Evolutionary conservation across 441 rosid species (phyloP).

Genomic region (Adansonia rubrostipa): DNA sequence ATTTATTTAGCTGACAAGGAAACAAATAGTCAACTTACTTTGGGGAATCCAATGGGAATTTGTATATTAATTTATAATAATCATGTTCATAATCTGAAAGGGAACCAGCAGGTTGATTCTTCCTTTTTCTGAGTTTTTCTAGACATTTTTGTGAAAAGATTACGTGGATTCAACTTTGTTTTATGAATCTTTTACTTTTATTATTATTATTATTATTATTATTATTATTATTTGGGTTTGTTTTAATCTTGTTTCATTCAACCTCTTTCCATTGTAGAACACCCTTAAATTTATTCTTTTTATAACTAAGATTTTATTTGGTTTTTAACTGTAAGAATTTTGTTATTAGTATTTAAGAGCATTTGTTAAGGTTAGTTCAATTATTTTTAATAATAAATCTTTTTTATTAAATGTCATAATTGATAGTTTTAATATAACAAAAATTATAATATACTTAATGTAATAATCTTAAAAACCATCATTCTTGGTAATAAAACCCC

Average conservation of each 20-base stretch:
- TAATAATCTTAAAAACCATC: too few relatives aligned
- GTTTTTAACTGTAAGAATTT: neutral
- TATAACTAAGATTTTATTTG: neutral
- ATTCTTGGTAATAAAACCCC: too few relatives aligned
- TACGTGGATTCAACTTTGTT: conserved; percentile 30
- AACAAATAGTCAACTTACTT: conserved; percentile 36
- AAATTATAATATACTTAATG: too few relatives aligned
- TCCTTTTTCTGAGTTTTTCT: conserved; percentile 27
- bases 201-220: too few relatives aligned
- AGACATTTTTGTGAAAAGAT: conserved; percentile 21
- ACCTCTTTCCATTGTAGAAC: neutral
- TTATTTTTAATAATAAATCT: too few relatives aligned
- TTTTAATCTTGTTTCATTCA: neutral
- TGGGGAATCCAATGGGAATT: conserved; percentile 33
- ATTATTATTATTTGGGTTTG: too few relatives aligned
- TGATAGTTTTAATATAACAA: too few relatives aligned
- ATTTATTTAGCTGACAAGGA: conserved; percentile 32
- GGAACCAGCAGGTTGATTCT: conserved; percentile 21
- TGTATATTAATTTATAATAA: neutral
- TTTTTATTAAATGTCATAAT: too few relatives aligned
- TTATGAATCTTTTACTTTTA: neutral
- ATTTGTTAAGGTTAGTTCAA: too few relatives aligned
- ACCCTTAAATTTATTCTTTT: neutral
- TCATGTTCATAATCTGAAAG: conserved; percentile 41
- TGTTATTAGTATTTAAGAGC: too few relatives aligned